Evolutionary conservation across 345 rosid species (phyloP), one percentile per base, ranked within the genome.

Genomic region (Eucalyptus pauciflora): DNA sequence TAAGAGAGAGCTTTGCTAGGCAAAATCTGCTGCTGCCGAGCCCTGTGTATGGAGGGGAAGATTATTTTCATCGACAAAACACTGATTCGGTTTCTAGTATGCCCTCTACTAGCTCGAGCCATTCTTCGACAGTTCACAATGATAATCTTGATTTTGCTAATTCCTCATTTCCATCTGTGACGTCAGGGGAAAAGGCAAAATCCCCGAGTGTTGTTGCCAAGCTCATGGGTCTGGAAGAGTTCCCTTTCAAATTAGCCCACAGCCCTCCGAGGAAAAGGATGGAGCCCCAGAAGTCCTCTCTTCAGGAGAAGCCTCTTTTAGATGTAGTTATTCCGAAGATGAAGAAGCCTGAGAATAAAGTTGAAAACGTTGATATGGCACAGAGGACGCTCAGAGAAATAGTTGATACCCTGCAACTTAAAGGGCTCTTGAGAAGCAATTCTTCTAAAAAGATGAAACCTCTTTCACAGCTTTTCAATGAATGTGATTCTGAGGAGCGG

Each of bases 191-290:
- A 90, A 88, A 90, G 91, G 89, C 16, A 90, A 89, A 89, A 91
- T 85, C n/a, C 48, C 93, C 94, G 11, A 95, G 92, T 90, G 91
- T 98, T 94, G 94, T 98, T 50, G 99, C 99, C 89, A 96, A 93
- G 95, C 95, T 98, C 67, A 97, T 98, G 99, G 99, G 99, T 69
- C 90, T 97, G 85, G 99, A 97, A 90, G 96, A 91, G 58, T 88
- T 94, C 25, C 94, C 96, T 49, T 91, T 91, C 79, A 93, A 93
- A 89, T 90, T 91, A 62, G 29, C 87, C 27, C 92, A 71, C 62
- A 91, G 87, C 85, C 85, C 85, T 76, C 85, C 85, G 25, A 41
- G 48, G 85, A 41, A 20, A 76, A 93, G 87, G 88, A 11, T 90
- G 51, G 91, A 88, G 86, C 29, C 56, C 76, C 88, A 92, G 88